Base-by-base conservation (phyloP, 805 yeast genomes). In the Saturnispora bothae region DNA sequence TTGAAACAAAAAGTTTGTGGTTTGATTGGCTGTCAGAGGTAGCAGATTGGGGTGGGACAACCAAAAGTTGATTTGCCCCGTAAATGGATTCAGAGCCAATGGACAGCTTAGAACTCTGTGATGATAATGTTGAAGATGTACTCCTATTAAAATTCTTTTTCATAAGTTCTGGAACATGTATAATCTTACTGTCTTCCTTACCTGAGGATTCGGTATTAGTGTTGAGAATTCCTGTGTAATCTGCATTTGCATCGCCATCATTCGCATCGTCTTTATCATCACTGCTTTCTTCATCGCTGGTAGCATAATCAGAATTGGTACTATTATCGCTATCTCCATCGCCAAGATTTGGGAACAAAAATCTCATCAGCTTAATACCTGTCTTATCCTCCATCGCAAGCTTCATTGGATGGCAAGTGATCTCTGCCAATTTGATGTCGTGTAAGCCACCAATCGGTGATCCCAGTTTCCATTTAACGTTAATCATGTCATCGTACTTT, bases 381-480 rank as follows among this genome's bases (percentile, higher is more conserved):
- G 88, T 73, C 1, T 61, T 63, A 45, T 80, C 82, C 43, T 88
- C 96, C 28, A 89, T 54, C 45, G 78, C 81, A 3, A 89, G 48
- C 43, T 73, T 74, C 43, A 88, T 49, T 1, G 95, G 95, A 37
- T 71, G 68, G 14, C 84, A 55, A 2, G 60, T 56, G 15, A 83
- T 64, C 27, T 72, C 72, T 18, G 84, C 77, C 36, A 69, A 62
- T 42, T 75, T 76, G 60, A 88, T 65, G 18, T 88, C 77, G n/a
- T 82, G 71, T 36, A 88, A 85, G 9, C 97, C 97, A 23, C 96
- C 97, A 40, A 89, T 80, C 0, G 94, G 85, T 39, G 72, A 74
- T 37, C 80, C 71, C 77, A 82, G 73, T n/a, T 74, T 70, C 97
- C 97, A 88, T 9, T 60, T 52, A 2, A 77, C 56, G 5, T 59